Base-by-base conservation (phyloP, 345 rosid genomes). In the Durio zibethinus region DNA sequence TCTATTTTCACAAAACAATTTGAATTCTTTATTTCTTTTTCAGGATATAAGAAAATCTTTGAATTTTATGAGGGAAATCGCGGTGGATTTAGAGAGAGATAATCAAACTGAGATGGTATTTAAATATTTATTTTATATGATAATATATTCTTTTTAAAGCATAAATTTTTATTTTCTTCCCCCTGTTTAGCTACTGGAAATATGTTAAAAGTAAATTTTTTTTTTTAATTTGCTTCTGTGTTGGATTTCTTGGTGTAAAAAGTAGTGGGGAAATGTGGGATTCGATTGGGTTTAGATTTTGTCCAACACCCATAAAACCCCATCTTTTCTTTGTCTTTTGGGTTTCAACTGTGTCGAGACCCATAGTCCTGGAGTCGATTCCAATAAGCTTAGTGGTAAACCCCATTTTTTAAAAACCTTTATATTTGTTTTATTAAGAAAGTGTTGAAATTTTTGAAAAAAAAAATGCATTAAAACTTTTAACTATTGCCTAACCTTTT, bases 1-100 rank as follows among this genome's bases (percentile, higher is more conserved):
- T 33, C 16, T 66, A 36, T 56, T 18, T 14, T 16, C n/a, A 72
- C 48, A 71, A 59, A 21, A 27, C 36, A 27, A 47, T 38, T 21
- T 27, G 10, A 18, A 66, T 25, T 40, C 27, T 0, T 2, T 21
- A 15, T 38, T 15, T 20, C 69, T 16, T 80, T 77, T 73, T 52
- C 88, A 93, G 99, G 99, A 96, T 54, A 84, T 92, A 1, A 86
- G 92, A 62, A 92, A 87, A 83, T 82, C 92, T 56, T 80, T 92
- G 79, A 77, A 50, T 74, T 77, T 82, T 83, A 84, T 92, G 85
- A 93, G 88, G 89, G 88, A 88, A 43, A 83, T 91, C 11, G 97
- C 94, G 11, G 90, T 93, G 84, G 89, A 89, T 78, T 74, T 93
- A 57, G 99, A 93, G 87, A 90, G 66, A 83, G 89, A 88, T 48